These are phyloP conservation scores for Eimeria maxima DNA, from an alignment of 169 alveolate genomes.

Conservation along the genomic window DNA sequence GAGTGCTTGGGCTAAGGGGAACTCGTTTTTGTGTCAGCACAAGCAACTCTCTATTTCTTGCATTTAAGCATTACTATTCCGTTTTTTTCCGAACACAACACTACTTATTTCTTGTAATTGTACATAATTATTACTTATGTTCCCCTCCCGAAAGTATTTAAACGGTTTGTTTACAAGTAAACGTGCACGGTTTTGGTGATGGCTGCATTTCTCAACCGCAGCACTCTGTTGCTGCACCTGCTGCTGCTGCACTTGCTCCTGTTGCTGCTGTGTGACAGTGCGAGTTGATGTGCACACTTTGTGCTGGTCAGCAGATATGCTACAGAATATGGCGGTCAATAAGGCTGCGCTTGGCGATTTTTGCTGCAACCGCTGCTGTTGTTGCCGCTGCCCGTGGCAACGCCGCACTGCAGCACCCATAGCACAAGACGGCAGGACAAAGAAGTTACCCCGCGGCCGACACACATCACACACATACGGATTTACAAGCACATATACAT, in stretches of 20 bases:
- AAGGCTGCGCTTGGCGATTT: neutral
- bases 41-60: neutral
- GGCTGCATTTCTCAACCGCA: neutral
- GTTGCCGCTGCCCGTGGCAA: neutral
- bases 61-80: neutral
- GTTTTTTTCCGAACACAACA: too few species aligned
- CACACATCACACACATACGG: neutral
- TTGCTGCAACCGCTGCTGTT: neutral
- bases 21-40: neutral
- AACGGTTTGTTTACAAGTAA: neutral
- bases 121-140: too few species aligned
- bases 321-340: neutral
- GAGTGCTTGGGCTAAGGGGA: neutral
- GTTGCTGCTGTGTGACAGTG: neutral
- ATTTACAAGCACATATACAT: too few species aligned
- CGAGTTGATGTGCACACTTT: neutral
- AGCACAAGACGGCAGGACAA: neutral
- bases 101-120: too few species aligned
- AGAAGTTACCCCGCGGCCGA: neutral
- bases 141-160: too few species aligned
- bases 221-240: neutral
- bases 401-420: neutral
- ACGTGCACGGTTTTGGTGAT: neutral
- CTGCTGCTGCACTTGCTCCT: neutral
- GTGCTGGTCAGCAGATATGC: neutral